Evolutionary conservation across 2,329 filamentous ascomycete species (phyloP), one percentile per base, ranked within the genome.

Genomic region (Cordyceps tenuipes): DNA sequence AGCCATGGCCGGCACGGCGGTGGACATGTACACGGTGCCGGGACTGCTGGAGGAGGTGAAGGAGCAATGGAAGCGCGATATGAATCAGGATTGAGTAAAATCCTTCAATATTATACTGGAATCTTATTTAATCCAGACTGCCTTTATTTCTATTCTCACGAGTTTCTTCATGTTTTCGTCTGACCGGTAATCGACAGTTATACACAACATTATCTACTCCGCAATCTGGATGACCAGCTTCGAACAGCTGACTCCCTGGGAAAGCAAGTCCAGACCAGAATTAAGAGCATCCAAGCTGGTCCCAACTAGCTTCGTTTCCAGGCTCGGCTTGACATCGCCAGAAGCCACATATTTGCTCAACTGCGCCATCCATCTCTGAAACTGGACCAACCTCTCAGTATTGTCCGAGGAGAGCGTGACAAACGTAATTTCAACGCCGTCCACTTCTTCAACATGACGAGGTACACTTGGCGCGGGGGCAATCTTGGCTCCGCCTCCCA

Each of bases 161-260:
- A 29, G 29, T 29, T 6, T 29, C 5, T 29, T 29, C 29, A 29
- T 29, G 29, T 29, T 29, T 8, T 29, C 7, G 29, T 29, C 29
- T 29, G 29, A 8, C 29, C 29, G 3, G 5, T 29, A 29, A 6
- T 29, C 29, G 29, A 29, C 5, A 5, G 29, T 8, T 29, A 29
- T 29, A 29, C 29, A 29, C 29, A 29, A 29, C 34, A 36, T 12
- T 36, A 3, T 10, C 68, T 39, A 76, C 53, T 72, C 67, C 0
- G 61, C 62, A 66, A 77, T 36, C 60, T 78, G 71, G 53, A 77
- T 64, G 43, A 78, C 68, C 59, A 78, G 67, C 66, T 78, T 78
- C 0, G 65, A 68, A 62, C 75, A 76, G 49, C 75, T 78, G 13
- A 78, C 74, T 0, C 76, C 75, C n/a, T 34, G 58, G 1, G 62